A percentile compares a stretch with the other conserved stretches of the same genome.
These are phyloP conservation scores for Orbilia quercus DNA, from an alignment of 2,329 filamentous ascomycete genomes.

Conservation along the genomic window DNA sequence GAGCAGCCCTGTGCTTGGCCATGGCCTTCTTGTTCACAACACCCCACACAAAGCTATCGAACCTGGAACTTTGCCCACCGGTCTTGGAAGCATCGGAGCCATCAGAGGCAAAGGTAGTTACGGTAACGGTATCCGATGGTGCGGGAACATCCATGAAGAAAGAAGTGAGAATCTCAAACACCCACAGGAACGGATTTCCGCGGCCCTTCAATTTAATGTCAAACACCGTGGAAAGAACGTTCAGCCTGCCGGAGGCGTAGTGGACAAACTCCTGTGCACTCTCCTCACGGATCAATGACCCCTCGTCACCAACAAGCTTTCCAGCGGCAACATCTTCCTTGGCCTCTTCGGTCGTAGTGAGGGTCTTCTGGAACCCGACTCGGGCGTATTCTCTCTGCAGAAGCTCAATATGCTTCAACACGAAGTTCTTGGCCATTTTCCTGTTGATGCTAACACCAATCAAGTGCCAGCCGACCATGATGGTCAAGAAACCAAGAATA, in stretches of 20 bases:
- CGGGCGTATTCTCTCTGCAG: constrained; percentile 85
- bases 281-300: constrained; percentile 70
- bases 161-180: constrained; percentile 75
- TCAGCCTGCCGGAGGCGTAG: constrained; percentile 91
- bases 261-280: constrained; percentile 84
- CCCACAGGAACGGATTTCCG: constrained; percentile 79
- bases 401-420: constrained; percentile 76
- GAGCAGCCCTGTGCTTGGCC: constrained; percentile 87
- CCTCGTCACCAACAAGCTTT: constrained; percentile 45
- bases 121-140: constrained; percentile 79
- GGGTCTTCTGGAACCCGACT: constrained; percentile 76
- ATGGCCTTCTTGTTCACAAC: constrained; percentile 95
- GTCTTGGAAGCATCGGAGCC: constrained; percentile 81
- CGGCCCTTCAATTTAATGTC: constrained; percentile 83
- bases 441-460: constrained; percentile 84
- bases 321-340: constrained; percentile 62
- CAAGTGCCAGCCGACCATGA: constrained; percentile 82
- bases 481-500: constrained; percentile 78
- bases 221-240: constrained; percentile 89
- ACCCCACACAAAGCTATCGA: constrained; percentile 93
- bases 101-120: constrained; percentile 87
- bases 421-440: constrained; percentile 82
- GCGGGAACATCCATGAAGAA: constrained; percentile 82
- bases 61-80: constrained; percentile 71
- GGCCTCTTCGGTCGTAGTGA: constrained; percentile 65